These are phyloP conservation scores for Citrus sp. DNA, from an alignment of 345 rosid genomes.

Conservation along the genomic window DNA sequence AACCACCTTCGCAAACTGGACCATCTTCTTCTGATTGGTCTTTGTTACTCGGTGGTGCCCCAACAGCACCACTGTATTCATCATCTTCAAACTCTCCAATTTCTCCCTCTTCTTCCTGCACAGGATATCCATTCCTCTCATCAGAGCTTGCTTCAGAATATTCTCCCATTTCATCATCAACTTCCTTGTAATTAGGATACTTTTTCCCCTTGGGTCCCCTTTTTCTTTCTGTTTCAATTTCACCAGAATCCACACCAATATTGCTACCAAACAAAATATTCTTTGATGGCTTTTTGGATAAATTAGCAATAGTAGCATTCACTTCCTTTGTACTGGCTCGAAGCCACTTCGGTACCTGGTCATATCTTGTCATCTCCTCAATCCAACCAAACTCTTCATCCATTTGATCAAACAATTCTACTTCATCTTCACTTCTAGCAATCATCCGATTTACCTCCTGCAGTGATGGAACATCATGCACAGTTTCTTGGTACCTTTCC, in stretches of 20 bases:
- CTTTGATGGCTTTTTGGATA: slow-evolving; percentile 89
- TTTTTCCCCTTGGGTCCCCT: slow-evolving; percentile 89
- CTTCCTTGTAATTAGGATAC: slow-evolving; percentile 84
- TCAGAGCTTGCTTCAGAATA: slow-evolving; percentile 88
- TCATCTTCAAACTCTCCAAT: slow-evolving; percentile 80
- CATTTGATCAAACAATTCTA: slow-evolving; percentile 98
- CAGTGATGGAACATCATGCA: slow-evolving; percentile 96
- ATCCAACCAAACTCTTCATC: slow-evolving; percentile 97
- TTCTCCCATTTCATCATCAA: slow-evolving; percentile 85
- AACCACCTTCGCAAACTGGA: slow-evolving; percentile 46
- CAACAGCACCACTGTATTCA: slow-evolving; percentile 64
- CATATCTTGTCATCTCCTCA: slow-evolving; percentile 89
- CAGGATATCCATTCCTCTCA: slow-evolving; percentile 76
- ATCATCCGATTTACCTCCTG: slow-evolving; percentile 96
- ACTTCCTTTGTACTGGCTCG: slow-evolving; percentile 84
- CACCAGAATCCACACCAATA: slow-evolving; percentile 50
- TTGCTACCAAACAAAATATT: slow-evolving; percentile 49
- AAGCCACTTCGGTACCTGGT: slow-evolving; percentile 98
- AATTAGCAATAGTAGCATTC: slow-evolving; percentile 57
- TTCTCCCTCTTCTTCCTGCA: slow-evolving; percentile 88
- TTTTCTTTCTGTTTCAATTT: slow-evolving; percentile 69
- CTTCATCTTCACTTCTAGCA: slow-evolving; percentile 94
- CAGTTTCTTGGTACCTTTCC: slow-evolving; percentile 97
- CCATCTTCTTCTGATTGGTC: slow-evolving; percentile 82
- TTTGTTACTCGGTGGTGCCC: slow-evolving; percentile 45